Conservation (phyloP, 805 yeast genomes). For the Teunomyces pallodes region DNA sequence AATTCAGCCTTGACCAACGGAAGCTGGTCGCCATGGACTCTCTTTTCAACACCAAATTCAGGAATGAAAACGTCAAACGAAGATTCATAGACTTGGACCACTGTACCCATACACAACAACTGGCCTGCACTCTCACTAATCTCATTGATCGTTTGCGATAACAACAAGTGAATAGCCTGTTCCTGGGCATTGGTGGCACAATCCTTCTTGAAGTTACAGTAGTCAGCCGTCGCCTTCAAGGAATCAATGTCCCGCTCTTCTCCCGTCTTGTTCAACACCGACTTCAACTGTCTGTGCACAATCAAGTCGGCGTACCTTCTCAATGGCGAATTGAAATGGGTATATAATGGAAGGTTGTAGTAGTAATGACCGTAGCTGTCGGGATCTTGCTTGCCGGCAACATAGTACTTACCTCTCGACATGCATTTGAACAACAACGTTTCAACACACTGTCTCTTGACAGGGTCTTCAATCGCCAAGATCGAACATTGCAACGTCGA, state of each 20-base stretch:
- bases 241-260: conserved; percentile 57
- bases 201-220: conserved; percentile 93
- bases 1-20: conserved; percentile 92
- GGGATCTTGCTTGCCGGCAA: conserved; percentile 84
- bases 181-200: conserved; percentile 92
- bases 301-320: conserved; percentile 89
- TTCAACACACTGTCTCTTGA: conserved; percentile 70
- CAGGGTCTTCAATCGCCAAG: conserved; percentile 57
- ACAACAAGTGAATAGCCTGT: conserved; percentile 83
- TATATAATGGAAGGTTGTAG: conserved; percentile 78
- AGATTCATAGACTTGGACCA: conserved; percentile 90
- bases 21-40: conserved; percentile 96
- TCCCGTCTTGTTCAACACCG: conserved; percentile 45
- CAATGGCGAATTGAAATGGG: conserved; percentile 91
- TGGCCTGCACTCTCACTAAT: conserved; percentile 75
- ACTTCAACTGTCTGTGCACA: conserved; percentile 88
- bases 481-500: conserved; percentile 72
- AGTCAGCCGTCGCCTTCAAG: conserved; percentile 79
- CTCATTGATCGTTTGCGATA: conserved; percentile 80
- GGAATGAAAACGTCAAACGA: conserved; percentile 92
- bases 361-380: conserved; percentile 78
- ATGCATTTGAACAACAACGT: conserved; percentile 77
- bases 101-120: conserved; percentile 78
- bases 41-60: conserved; percentile 90
- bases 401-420: conserved; percentile 80